Evolutionary conservation across 768 basidiomycete genomes (phyloP).

Genomic region (Boletus sensibilis): DNA sequence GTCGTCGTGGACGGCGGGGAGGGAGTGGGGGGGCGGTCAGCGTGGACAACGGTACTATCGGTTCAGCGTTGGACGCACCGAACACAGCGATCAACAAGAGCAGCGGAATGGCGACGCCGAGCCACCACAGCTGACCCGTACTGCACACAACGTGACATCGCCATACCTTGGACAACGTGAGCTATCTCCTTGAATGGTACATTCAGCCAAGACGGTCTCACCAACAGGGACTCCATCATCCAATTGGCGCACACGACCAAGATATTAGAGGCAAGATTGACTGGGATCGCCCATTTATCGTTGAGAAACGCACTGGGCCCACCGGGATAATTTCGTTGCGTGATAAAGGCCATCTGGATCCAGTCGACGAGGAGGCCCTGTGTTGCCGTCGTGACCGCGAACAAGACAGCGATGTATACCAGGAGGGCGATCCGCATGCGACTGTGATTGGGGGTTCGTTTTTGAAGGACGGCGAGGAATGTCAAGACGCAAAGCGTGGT

Average conservation of each 20-base stretch:
- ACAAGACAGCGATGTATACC: conserved; percentile 1
- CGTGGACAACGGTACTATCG: neutral
- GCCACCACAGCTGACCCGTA: conserved; percentile 34
- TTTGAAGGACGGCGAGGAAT: neutral
- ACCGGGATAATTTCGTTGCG: conserved; percentile 28
- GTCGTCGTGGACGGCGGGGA: neutral
- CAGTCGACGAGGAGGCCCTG: conserved; percentile 15
- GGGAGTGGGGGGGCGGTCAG: neutral
- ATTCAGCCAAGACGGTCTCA: neutral
- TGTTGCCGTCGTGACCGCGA: conserved; percentile 15
- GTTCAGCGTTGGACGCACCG: conserved; percentile 29
- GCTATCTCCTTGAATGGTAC: neutral
- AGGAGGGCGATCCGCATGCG: neutral
- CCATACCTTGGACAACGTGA: conserved; percentile 36
- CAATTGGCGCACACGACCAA: conserved; percentile 6
- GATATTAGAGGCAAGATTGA: neutral
- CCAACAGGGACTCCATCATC: conserved; percentile 11
- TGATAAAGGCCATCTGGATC: conserved; percentile 27
- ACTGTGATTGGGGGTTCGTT: neutral
- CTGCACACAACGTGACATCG: conserved; percentile 49
- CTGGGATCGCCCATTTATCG: conserved; percentile 5
- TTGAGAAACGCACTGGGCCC: conserved; percentile 26
- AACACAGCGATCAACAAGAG: conserved; percentile 41
- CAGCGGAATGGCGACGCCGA: conserved; percentile 36
- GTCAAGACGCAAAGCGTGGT: conserved; percentile 1